A percentile compares a stretch with the other conserved stretches of the same genome.
phyloP scores from a whole-genome alignment of 1,139 yeast species.

The Sugiyamaella pinicola region DNA sequence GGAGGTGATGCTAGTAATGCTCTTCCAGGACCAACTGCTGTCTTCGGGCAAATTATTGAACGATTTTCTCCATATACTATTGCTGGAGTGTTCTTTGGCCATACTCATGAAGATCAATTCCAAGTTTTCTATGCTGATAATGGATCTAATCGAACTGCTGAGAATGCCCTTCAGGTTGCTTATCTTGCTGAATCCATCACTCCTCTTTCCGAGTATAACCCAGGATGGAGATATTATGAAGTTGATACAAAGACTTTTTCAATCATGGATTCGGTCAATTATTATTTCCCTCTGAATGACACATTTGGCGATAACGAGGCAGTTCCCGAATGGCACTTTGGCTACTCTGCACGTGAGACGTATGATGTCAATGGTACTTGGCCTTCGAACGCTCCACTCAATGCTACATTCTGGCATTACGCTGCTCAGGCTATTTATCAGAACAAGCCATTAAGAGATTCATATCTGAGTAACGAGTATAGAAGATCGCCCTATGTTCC shows the following conservation, averaged over 20 bases:
- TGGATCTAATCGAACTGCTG: conserved; percentile 45
- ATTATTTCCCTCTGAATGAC: conserved; percentile 43
- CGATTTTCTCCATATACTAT: conserved; percentile 69
- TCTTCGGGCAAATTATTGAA: conserved; percentile 59
- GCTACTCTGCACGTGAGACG: conserved; percentile 39
- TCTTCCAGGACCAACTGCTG: conserved; percentile 60
- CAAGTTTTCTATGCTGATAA: conserved; percentile 50
- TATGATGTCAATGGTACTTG: conserved; percentile 42
- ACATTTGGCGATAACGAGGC: conserved; percentile 45
- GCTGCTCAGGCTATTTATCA: conserved; percentile 36
- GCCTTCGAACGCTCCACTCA: conserved; percentile 38
- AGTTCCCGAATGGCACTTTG: conserved; percentile 35
- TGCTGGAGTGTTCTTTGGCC: conserved; percentile 71
- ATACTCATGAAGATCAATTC: conserved; percentile 72
- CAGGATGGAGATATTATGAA: conserved; percentile 72
- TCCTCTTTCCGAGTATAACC: conserved; percentile 62
- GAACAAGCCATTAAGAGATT: conserved; percentile 49
- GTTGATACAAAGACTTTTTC: conserved; percentile 66
- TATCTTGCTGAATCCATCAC: conserved; percentile 71
- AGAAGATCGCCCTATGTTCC: conserved; percentile 53
- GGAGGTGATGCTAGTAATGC: conserved; percentile 52
- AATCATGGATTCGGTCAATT: conserved; percentile 61
- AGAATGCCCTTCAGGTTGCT: conserved; percentile 55
- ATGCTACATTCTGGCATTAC: conserved; percentile 38
- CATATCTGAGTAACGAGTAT: conserved; percentile 51